Base-by-base conservation (phyloP, 2,329 filamentous ascomycete genomes). In the Scopulariopsis brevicaulis region DNA sequence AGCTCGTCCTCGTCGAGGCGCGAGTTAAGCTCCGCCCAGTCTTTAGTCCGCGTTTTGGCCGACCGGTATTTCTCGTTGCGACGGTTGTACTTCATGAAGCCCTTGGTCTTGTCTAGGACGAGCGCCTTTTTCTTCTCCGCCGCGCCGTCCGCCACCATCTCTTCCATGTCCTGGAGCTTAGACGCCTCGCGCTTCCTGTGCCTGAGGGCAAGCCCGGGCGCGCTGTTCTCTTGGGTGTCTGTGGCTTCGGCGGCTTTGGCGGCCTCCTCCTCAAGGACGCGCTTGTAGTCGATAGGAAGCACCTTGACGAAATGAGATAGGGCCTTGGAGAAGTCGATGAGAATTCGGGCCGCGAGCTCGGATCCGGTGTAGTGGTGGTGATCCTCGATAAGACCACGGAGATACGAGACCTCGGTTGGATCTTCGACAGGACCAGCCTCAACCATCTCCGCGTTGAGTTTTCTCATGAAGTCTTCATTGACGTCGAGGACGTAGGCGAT, bases 321-420 rank as follows among this genome's bases (percentile, higher is more conserved):
- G 51, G 92, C 92, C 64, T 91, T 86, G 71, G 86, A 95, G 77
- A 96, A 97, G 77, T 97, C 93, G n/a, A 96, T 81, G 11, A 97
- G 79, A 63, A 96, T 90, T 62, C 93, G 89, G 60, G 92, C 92
- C 35, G 93, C 93, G 58, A 96, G 83, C 77, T 96, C 93, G 15
- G 93, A 96, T 60, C 93, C 93, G 59, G 93, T 97, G 79, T 96
- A 96, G 73, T 96, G 93, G 73, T 96, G 91, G 68, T 97, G 93
- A 65, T 97, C 93, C 76, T 97, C 93, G 58, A 97, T 90, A 64
- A 96, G 80, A 62, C 92, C 89, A 64, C 92, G 90, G 34, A 97
- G 79, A 70, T 87, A 96, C 37, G 92, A 90, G 67, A 96, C 90
- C 72, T 97, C 93, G 59, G 85, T 75, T 28, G 90, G 90, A 60